phyloP scores from a whole-genome alignment of 169 alveolate genomes.

The Eimeria brunetti region DNA sequence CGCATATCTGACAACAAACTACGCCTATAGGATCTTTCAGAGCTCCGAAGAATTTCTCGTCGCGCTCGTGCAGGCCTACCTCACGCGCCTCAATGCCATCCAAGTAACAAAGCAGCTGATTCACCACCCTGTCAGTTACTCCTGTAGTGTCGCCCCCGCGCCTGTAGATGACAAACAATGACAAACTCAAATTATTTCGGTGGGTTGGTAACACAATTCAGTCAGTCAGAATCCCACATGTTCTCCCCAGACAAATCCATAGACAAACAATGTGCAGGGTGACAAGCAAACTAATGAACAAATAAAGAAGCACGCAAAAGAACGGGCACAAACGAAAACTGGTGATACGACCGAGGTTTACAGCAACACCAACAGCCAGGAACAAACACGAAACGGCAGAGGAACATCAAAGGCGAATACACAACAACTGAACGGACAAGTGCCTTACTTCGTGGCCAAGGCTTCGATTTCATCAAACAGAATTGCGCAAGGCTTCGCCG shows the following conservation, averaged over 20 bases:
- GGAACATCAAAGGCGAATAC: not conserved
- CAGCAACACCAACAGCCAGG: not conserved
- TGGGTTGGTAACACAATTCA: not conserved
- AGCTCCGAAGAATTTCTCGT: not conserved
- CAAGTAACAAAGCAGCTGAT: conserved; percentile 90
- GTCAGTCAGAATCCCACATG: not conserved
- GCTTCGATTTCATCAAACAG: conserved; percentile 99
- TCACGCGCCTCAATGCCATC: conserved; percentile 84
- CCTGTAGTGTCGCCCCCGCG: conserved; percentile 92
- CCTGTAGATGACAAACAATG: conserved; percentile 6
- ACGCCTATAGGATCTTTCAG: not conserved
- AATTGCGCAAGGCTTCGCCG: conserved; percentile 98
- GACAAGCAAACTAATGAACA: not conserved
- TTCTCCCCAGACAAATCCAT: not conserved
- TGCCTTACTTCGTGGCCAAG: conserved; percentile 85
- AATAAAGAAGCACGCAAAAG: not conserved
- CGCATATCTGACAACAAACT: too few relatives aligned
- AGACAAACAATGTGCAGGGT: not conserved
- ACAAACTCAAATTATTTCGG: not conserved
- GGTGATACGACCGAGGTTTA: too few relatives aligned
- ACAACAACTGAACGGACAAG: not conserved
- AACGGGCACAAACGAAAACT: too few relatives aligned
- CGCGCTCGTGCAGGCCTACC: conserved; percentile 19
- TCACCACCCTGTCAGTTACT: conserved; percentile 95
- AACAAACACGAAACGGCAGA: not conserved